Evolutionary conservation across 2,329 filamentous ascomycete genomes (phyloP).

Genomic region (Teratosphaeriaceae sp.): DNA sequence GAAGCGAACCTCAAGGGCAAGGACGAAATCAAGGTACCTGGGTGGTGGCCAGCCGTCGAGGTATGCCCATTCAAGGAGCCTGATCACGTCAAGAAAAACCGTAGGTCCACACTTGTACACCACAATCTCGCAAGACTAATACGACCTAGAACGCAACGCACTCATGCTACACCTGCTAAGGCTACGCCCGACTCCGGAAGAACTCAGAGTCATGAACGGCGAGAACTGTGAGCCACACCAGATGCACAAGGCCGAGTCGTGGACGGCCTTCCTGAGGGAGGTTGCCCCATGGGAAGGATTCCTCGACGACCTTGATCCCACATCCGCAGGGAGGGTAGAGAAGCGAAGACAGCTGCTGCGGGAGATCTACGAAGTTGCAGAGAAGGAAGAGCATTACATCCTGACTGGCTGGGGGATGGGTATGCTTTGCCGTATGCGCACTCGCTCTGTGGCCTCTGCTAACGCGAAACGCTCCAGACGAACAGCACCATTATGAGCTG

Average conservation of each 20-base stretch:
- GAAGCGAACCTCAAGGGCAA: not conserved
- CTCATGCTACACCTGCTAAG: conserved; percentile 26
- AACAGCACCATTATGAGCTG: no score
- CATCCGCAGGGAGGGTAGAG: conserved; percentile 10
- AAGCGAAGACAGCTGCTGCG: conserved; percentile 10
- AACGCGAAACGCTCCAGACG: no score
- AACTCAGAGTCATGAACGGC: conserved; percentile 23
- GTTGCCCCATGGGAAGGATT: conserved; percentile 18
- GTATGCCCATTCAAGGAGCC: conserved; percentile 63
- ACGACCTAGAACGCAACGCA: conserved; percentile 20
- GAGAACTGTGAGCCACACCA: conserved; percentile 15
- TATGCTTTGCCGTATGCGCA: no score
- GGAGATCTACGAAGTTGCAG: conserved; percentile 15
- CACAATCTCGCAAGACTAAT: conserved; percentile 9
- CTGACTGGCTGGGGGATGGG: conserved; percentile 1
- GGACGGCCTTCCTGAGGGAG: conserved; percentile 25
- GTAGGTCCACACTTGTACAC: conserved; percentile 34
- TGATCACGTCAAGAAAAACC: conserved; percentile 63
- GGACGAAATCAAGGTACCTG: conserved; percentile 14
- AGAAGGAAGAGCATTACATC: conserved; percentile 14
- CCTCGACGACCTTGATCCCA: conserved; percentile 20
- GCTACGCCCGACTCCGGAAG: conserved; percentile 21
- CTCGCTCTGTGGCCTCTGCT: no score
- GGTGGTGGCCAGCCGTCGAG: conserved; percentile 29
- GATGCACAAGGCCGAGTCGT: conserved; percentile 20